Base-by-base conservation (phyloP, 2,329 filamentous ascomycete genomes). In the Stemphylium beticola region DNA sequence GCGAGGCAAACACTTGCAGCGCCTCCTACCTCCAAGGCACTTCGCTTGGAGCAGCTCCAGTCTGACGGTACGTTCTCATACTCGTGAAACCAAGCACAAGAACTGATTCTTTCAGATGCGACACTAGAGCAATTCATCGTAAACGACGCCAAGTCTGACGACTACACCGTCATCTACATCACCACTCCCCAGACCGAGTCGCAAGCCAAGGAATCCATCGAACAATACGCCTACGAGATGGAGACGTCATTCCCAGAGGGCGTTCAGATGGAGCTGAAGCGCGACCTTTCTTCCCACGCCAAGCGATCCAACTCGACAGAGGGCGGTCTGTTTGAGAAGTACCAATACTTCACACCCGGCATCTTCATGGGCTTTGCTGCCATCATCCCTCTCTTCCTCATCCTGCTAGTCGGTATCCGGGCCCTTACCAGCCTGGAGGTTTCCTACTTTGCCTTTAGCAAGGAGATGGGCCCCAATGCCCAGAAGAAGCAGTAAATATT, bases 381-480 rank as follows among this genome's bases (percentile, higher is more conserved):
- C 18, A 79, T 85, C 3, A 74, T 95, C 15, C 74, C 96, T 34
- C 82, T 96, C 43, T 77, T 96, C 57, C 79, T 85, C 24, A 93
- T 98, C 63, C 80, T 96, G 5, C 88, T 88, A 62, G 87, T 93
- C 52, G 95, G 89, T 12, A 78, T 98, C 50, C 85, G 77, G 55
- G 92, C 90, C 12, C 81, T 98, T 11, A 81, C 85, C 6, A 93
- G 91, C 64, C 82, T 99, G 15, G 83, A 97, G 74, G 91, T 98
- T 26, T 90, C 91, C 1, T 98, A 98, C 75, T 92, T 90, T 60
- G 92, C 95, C 1, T 99, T 98, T 73, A 93, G 96, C 74, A 97
- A 96, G 82, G 93, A 97, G 66, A 96, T 92, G 82, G 91, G 92
- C 0, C 91, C 92, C n/a, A 82, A 87, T 33, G 89, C 89, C 29